phyloP scores from a whole-genome alignment of 1,284 basidiomycete species.

The Cutaneotrichosporon sp. region DNA sequence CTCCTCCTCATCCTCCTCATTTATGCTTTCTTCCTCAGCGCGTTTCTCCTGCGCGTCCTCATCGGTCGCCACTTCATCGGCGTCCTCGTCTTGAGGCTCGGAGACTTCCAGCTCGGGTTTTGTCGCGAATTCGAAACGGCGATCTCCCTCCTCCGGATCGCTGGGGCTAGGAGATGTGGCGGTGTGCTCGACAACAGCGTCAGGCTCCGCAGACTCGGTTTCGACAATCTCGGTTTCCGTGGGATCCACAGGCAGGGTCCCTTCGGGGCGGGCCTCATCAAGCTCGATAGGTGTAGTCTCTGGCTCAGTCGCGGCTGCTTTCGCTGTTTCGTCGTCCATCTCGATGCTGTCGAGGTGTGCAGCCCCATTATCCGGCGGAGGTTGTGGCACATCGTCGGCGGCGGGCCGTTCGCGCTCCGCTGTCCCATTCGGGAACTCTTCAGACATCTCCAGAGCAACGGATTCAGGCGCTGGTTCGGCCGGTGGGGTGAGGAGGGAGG shows the following conservation, averaged over 20 bases:
- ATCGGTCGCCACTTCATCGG: neutral
- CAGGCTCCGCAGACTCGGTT: neutral
- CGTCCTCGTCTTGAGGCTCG: neutral
- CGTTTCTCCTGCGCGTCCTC: neutral
- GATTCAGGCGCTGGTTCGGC: neutral
- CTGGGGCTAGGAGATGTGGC: neutral
- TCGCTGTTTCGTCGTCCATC: too few species aligned
- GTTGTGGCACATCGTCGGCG: slow-evolving; percentile 1
- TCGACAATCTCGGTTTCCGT: neutral
- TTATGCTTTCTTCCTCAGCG: slow-evolving; percentile 14
- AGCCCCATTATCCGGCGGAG: too few species aligned
- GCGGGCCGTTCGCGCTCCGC: slow-evolving; percentile 3
- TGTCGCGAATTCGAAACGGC: neutral
- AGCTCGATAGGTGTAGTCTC: too few species aligned
- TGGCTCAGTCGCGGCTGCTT: too few species aligned
- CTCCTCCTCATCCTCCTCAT: slow-evolving; percentile 9
- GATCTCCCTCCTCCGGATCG: neutral
- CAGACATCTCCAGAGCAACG: neutral
- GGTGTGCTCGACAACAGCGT: neutral
- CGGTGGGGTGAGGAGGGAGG: neutral
- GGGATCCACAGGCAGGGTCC: too few species aligned
- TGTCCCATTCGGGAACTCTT: neutral
- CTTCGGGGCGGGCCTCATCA: too few species aligned
- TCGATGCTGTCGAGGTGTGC: too few species aligned
- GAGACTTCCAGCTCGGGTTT: neutral